Evolutionary conservation across 2,329 filamentous ascomycete species (phyloP), one percentile per base, ranked within the genome.

Genomic region (Ceratocystis harringtonii): DNA sequence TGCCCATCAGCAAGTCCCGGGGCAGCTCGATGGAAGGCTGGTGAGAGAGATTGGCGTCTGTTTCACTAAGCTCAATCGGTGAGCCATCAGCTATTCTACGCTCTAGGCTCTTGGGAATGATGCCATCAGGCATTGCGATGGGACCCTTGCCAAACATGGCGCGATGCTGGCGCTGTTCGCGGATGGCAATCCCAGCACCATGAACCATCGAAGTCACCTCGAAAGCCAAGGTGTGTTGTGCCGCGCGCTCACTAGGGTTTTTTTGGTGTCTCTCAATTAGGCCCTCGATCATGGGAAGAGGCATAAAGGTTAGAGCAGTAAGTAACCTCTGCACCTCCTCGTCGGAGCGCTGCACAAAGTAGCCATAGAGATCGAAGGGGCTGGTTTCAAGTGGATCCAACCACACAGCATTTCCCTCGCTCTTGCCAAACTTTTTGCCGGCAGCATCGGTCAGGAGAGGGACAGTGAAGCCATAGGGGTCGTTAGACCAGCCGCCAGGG

Each of bases 381-480:
- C 82, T 85, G 1, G 92, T 95, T 81, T 90, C 83, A 70, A 87
- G 85, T 64, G 81, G 80, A 73, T 96, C 90, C 2, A 99, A 81
- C 94, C 94, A 99, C 44, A 99, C 76, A 1, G 92, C 92, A 73
- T 97, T 97, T 30, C 92, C 92, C 1, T 90, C 88, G 68, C 87
- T 95, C 78, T 99, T 99, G 63, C 94, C 94, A 70, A 97, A 92
- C 75, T 99, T 99, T 72, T 84, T 84, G 19, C 94, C 94, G 0
- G 88, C 83, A 0, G 89, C 80, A 63, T 92, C 92, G 0, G 91
- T 96, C 45, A 99, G 78, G 1, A 99, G 82, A 0, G 94, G 94
- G 0, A 92, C 90, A 0, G 94, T 97, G 70, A 99, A 87, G 6
- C 94, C 94, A 68, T 92, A 82, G 0, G 92, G 90, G 17, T 80